Percentiles rank a stretch among this genome's conserved stretches.
These are phyloP conservation scores for Pichiaceae sp. DNA, from an alignment of 1,139 yeast species.

Conservation along the genomic window DNA sequence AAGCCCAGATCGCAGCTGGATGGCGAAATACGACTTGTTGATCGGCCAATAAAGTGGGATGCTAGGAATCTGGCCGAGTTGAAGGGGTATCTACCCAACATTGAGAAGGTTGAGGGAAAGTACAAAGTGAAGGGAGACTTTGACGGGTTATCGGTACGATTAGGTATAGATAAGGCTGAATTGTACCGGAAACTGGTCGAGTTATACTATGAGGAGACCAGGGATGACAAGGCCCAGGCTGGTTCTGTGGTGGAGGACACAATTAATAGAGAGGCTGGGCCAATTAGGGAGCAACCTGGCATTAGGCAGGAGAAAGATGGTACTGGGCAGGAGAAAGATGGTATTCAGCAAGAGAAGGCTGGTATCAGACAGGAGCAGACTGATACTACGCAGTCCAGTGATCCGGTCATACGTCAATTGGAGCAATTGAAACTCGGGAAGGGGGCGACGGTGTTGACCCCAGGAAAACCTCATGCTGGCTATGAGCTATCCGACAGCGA, in stretches of 20 bases:
- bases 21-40: background rate
- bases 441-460: background rate
- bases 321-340: background rate
- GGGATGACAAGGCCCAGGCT: background rate
- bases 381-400: background rate
- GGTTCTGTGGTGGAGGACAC: no score
- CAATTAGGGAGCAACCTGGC: background rate
- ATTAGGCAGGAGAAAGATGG: background rate
- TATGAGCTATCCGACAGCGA: background rate
- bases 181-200: slow-evolving; percentile 17
- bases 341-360: background rate
- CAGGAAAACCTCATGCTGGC: background rate
- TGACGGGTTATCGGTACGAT: slow-evolving; percentile 8
- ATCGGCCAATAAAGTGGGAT: background rate
- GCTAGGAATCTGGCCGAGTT: slow-evolving; percentile 12
- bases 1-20: background rate
- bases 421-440: slow-evolving; percentile 12
- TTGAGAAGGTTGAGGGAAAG: slow-evolving; percentile 9
- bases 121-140: slow-evolving; percentile 13
- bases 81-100: slow-evolving; percentile 6
- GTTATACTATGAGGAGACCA: slow-evolving; percentile 8
- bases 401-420: slow-evolving; percentile 7
- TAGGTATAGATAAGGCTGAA: slow-evolving; percentile 7
- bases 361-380: background rate
- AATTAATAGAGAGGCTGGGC: background rate